phyloP scores from a whole-genome alignment of 352 stramenopile species.

The Peronospora farinosa region DNA sequence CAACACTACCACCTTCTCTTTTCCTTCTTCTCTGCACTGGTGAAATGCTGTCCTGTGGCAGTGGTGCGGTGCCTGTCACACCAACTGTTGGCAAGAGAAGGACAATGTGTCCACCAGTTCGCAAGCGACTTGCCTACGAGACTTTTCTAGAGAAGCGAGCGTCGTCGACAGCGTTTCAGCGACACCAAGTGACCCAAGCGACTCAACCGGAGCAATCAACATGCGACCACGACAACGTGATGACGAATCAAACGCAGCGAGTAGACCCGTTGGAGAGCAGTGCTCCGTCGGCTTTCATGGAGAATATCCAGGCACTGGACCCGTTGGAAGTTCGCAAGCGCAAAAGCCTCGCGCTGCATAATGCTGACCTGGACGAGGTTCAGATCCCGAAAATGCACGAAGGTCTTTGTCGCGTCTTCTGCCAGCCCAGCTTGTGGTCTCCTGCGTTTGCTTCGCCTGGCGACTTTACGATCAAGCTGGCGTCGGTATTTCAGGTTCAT shows the following conservation, averaged over 20 bases:
- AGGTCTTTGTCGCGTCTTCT: slow-evolving; percentile 62
- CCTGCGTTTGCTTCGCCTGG: slow-evolving; percentile 61
- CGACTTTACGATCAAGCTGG: slow-evolving; percentile 74
- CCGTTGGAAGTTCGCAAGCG: slow-evolving; percentile 18
- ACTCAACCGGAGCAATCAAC: slow-evolving; percentile 18
- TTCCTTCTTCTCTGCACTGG: slow-evolving; percentile 3
- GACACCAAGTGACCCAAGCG: slow-evolving; percentile 1
- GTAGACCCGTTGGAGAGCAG: slow-evolving; percentile 1
- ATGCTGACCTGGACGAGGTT: slow-evolving; percentile 47
- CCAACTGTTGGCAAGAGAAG: slow-evolving; percentile 13
- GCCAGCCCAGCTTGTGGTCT: slow-evolving; percentile 58
- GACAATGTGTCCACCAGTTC: background rate
- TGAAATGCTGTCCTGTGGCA: slow-evolving; percentile 17
- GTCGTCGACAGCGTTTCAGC: slow-evolving; percentile 3
- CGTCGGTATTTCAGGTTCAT: slow-evolving; percentile 32
- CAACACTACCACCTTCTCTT: slow-evolving; percentile 8
- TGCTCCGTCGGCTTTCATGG: slow-evolving; percentile 17
- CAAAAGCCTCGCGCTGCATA: slow-evolving; percentile 18
- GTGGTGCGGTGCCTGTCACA: slow-evolving; percentile 13
- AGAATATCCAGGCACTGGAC: slow-evolving; percentile 19
- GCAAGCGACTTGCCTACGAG: slow-evolving; percentile 28
- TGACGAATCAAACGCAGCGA: slow-evolving; percentile 15
- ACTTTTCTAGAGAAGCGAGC: slow-evolving; percentile 29
- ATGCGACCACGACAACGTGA: slow-evolving; percentile 21
- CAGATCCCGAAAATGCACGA: slow-evolving; percentile 61